Evolutionary conservation across 2,329 filamentous ascomycete genomes (phyloP).

Genomic region (Xylaria sp.): DNA sequence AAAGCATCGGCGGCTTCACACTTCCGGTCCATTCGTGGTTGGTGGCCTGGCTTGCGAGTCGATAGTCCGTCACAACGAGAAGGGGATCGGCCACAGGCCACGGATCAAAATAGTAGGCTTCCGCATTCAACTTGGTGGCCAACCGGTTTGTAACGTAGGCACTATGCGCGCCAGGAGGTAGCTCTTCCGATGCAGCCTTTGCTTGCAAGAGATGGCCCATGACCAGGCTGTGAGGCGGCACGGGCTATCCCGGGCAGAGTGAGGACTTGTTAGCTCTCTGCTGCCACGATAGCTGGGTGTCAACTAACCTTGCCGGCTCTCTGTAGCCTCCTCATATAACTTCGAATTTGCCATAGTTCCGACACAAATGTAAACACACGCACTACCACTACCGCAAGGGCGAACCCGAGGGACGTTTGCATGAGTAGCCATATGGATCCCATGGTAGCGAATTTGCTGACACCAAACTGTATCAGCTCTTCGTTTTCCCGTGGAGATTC

Average conservation of each 20-base stretch:
- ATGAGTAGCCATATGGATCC: slow-evolving; percentile 22
- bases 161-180: slow-evolving; percentile 37
- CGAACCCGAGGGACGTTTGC: slow-evolving; percentile 32
- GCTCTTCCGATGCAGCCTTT: slow-evolving; percentile 37
- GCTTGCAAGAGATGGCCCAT: slow-evolving; percentile 42
- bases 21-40: slow-evolving; percentile 36
- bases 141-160: slow-evolving; percentile 34
- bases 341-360: slow-evolving; percentile 30
- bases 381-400: slow-evolving; percentile 23
- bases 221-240: slow-evolving; percentile 37
- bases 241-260: slow-evolving; percentile 31
- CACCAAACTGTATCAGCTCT: too few relatives aligned
- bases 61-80: slow-evolving; percentile 38
- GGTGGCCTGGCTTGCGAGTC: slow-evolving; percentile 40
- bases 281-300: neutral
- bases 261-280: neutral
- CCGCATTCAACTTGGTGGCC: slow-evolving; percentile 30
- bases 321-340: slow-evolving; percentile 28
- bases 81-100: slow-evolving; percentile 39
- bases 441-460: slow-evolving; percentile 19
- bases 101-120: slow-evolving; percentile 41
- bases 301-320: slow-evolving; percentile 36
- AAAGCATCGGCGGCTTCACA: slow-evolving; percentile 38
- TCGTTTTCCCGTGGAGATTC: too few relatives aligned
- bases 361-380: slow-evolving; percentile 29